Conservation (phyloP, 352 stramenopile genomes). For the Phytophthora citrophthora region DNA sequence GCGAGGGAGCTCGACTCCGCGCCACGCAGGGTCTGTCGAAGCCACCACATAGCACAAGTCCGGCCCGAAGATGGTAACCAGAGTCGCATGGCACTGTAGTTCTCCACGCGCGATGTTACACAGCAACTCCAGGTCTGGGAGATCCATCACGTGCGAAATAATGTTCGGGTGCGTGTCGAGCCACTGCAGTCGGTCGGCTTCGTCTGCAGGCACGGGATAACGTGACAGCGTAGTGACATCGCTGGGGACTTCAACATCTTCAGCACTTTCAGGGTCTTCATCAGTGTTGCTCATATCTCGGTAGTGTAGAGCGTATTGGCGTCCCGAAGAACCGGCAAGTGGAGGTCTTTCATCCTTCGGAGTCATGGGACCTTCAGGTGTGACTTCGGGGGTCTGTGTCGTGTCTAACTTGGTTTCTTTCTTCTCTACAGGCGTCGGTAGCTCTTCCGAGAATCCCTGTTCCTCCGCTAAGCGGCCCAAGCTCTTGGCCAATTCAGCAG, state of each 20-base stretch:
- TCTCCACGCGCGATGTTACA: slow-evolving; percentile 60
- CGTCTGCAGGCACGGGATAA: slow-evolving; percentile 47
- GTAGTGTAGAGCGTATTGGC: slow-evolving; percentile 47
- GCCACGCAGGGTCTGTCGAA: slow-evolving; percentile 42
- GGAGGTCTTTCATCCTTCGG: slow-evolving; percentile 12
- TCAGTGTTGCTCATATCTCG: slow-evolving; percentile 13
- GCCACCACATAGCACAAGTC: slow-evolving; percentile 50
- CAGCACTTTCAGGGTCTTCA: slow-evolving; percentile 12
- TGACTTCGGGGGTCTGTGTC: slow-evolving; percentile 10
- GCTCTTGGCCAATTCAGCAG: slow-evolving; percentile 20
- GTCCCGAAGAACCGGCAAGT: slow-evolving; percentile 35
- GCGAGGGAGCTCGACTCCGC: slow-evolving; percentile 39
- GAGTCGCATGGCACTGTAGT: slow-evolving; percentile 48
- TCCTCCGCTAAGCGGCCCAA: slow-evolving; percentile 25
- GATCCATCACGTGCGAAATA: slow-evolving; percentile 47
- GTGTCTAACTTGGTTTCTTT: neutral
- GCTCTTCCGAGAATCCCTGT: slow-evolving; percentile 22
- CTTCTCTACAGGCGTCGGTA: slow-evolving; percentile 8
- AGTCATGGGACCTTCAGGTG: slow-evolving; percentile 2
- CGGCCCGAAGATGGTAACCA: slow-evolving; percentile 59
- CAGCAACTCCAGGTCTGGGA: slow-evolving; percentile 69
- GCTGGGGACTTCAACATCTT: slow-evolving; percentile 11
- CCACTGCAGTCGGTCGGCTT: slow-evolving; percentile 42
- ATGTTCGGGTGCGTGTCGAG: slow-evolving; percentile 43
- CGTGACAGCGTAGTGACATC: slow-evolving; percentile 26